Conservation (phyloP, 208 protist species). For the Porcisia deanei region DNA sequence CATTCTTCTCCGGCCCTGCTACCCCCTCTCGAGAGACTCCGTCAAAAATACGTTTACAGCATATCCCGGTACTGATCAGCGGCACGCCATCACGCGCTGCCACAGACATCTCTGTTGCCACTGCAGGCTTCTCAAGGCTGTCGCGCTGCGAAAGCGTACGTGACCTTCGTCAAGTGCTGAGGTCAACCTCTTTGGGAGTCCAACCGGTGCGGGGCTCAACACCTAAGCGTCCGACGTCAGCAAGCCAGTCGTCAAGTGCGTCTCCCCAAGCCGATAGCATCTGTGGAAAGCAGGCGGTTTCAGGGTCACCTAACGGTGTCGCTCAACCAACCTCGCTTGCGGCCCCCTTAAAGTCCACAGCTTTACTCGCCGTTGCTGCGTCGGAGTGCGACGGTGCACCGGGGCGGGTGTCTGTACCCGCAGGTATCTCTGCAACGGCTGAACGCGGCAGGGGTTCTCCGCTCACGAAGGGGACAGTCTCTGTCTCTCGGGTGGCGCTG, state of each 20-base stretch:
- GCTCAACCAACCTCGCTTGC: background rate
- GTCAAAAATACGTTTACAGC: background rate
- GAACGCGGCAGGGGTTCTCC: background rate
- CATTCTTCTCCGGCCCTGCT: background rate
- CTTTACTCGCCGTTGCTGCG: background rate
- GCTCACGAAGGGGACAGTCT: background rate
- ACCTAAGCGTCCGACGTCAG: background rate
- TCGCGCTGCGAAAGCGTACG: background rate
- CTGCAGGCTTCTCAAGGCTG: background rate
- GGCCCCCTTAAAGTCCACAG: background rate
- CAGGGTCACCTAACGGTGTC: background rate
- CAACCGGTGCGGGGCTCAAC: background rate
- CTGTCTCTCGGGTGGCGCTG: background rate
- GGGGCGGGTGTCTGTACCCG: background rate
- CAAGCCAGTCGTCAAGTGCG: background rate
- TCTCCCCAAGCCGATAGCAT: background rate
- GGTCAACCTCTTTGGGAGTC: background rate
- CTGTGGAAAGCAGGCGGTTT: background rate
- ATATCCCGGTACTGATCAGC: background rate
- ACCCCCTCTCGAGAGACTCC: conserved; percentile 3
- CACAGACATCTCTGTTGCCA: background rate
- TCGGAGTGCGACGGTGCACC: background rate
- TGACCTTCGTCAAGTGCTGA: background rate
- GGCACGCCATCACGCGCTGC: background rate
- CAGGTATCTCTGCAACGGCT: background rate